Percentiles rank a stretch among this genome's conserved stretches.
Conservation (phyloP, 208 protist species). For the Vickermania spadyakhi region DNA sequence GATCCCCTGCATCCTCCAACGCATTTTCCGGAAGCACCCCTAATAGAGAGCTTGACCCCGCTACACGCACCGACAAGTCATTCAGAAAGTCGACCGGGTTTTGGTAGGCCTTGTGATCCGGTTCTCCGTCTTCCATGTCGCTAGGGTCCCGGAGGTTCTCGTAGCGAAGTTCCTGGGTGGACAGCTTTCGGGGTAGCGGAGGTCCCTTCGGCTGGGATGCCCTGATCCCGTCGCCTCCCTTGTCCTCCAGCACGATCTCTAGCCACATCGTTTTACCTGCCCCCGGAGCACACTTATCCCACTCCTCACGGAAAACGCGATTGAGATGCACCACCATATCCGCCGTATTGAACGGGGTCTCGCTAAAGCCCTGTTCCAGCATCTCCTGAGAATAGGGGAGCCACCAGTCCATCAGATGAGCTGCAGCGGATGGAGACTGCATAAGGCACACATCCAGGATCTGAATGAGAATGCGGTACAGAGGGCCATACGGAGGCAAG, state of each 20-base stretch:
- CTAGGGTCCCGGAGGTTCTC: neutral
- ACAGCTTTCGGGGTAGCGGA: neutral
- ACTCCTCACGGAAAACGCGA: neutral
- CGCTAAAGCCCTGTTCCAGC: constrained; percentile 5
- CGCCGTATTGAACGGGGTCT: constrained; percentile 7
- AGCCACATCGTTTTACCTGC: neutral
- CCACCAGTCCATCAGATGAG: constrained; percentile 44
- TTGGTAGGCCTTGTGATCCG: neutral
- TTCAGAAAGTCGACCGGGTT: constrained; percentile 29
- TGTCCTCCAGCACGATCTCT: neutral
- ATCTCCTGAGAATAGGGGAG: constrained; percentile 1
- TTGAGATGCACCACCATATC: neutral
- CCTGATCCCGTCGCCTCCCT: neutral
- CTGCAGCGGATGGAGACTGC: constrained; percentile 37
- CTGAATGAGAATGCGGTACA: constrained; percentile 41
- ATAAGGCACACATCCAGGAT: constrained; percentile 63
- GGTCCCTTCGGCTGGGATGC: neutral
- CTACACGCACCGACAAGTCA: constrained; percentile 9
- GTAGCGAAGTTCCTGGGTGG: neutral
- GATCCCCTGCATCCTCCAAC: constrained; percentile 16
- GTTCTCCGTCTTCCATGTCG: constrained; percentile 1
- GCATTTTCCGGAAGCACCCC: constrained; percentile 19
- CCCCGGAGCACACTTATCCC: neutral
- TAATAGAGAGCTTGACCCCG: constrained; percentile 2
- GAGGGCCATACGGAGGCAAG: constrained; percentile 54